Base-by-base conservation (phyloP, 345 rosid species). In the Leavenworthia alabamica region DNA sequence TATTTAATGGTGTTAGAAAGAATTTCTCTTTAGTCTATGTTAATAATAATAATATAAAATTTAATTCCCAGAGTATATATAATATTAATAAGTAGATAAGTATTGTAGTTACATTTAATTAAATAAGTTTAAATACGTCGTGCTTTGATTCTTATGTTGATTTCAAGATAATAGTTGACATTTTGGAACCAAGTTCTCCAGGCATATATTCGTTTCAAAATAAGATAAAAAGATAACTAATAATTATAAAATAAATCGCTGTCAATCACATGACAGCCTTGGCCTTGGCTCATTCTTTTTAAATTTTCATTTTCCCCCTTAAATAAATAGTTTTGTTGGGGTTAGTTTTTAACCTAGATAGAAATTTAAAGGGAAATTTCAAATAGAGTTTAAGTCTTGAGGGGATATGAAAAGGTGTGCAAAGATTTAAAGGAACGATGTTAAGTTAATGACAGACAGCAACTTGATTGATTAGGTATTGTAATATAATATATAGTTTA, bases 151-250 rank as follows among this genome's bases (percentile, higher is more conserved):
- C 56, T 45, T 70, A 54, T 27, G 64, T 28, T 47, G 50, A 55
- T 63, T 53, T 62, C 31, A 62, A 55, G 36, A 47, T 64, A 62
- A 62, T 62, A 64, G 69, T 70, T 70, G 74, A 70, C 74, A 70
- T 70, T 56, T 47, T 62, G 64, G 69, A 63, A 70, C 51, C 47
- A 58, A 56, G 53, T 56, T 62, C 74, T 70, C 64, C 29, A 62
- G 74, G 64, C 69, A 62, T 70, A 56, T 55, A 31, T 62, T 56
- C 64, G 45, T 60, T 62, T 48, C 46, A 56, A 62, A 62, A 62
- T 37, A 56, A 27, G 14, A 56, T 47, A 15, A 61, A 61, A 41
- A 19, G 39, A 44, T 43, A 60, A 44, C 29, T 62, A 32, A 54
- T 51, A 52, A 11, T 19, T 54, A 11, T 27, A 16, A 33, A 35